Evolutionary conservation across 129 eudicot genomes (phyloP).

Genomic region (Gnaphalium uliginosum): DNA sequence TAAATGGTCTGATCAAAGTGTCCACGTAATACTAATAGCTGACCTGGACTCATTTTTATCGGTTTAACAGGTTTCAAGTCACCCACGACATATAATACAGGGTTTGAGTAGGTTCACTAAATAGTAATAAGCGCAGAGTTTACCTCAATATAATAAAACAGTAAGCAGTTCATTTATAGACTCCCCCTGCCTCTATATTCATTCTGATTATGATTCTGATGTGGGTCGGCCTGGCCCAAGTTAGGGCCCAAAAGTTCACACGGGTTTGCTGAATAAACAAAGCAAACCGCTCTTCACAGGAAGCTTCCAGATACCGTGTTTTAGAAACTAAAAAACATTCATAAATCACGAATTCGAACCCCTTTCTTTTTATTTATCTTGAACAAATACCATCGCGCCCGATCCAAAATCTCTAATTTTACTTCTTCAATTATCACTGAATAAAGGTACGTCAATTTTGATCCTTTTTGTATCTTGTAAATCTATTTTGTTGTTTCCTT

Average conservation of each 20-base stretch:
- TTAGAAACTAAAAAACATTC: conserved; percentile 12
- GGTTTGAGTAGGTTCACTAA: too few relatives aligned
- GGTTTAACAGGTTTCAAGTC: too few relatives aligned
- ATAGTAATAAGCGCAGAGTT: too few relatives aligned
- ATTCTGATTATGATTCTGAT: background rate
- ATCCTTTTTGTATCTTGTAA: background rate
- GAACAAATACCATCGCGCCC: conserved; percentile 1
- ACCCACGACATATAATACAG: too few relatives aligned
- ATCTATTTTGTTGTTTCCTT: background rate
- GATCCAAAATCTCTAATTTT: conserved; percentile 9
- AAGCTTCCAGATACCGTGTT: conserved; percentile 34
- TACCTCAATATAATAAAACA: too few relatives aligned
- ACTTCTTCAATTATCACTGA: background rate
- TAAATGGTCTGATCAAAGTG: too few relatives aligned
- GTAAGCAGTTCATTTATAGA: too few relatives aligned
- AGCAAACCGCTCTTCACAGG: conserved; percentile 25
- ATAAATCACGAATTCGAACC: conserved; percentile 10
- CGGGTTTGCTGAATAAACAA: conserved; percentile 25
- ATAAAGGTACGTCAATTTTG: conserved; percentile 22
- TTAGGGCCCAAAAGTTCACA: conserved; percentile 23
- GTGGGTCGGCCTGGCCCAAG: background rate
- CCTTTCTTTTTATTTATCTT: background rate
- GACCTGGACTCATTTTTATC: too few relatives aligned
- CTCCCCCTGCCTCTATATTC: too few relatives aligned
- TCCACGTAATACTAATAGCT: too few relatives aligned